A percentile compares a stretch with the other conserved stretches of the same genome.
These are phyloP conservation scores for Fraxinus floribunda DNA, from an alignment of 305 asterid genomes.

Conservation along the genomic window DNA sequence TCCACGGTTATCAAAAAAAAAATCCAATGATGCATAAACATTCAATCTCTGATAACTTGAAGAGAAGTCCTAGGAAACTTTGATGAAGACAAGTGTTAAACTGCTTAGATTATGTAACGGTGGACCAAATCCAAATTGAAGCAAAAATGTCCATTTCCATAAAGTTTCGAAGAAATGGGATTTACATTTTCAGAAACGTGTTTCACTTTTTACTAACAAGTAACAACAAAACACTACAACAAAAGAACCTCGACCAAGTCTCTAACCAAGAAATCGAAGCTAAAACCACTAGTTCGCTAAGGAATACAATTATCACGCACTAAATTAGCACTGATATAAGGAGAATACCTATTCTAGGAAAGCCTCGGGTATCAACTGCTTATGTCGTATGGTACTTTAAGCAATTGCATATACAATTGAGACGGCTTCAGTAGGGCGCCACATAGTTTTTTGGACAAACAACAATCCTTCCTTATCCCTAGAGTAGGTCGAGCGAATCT, in stretches of 20 bases:
- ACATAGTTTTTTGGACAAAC: slow-evolving; percentile 41
- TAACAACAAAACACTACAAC: neutral
- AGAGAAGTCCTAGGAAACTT: neutral
- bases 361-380: neutral
- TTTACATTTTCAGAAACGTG: neutral
- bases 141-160: neutral
- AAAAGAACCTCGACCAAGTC: neutral
- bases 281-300: neutral
- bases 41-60: neutral
- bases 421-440: slow-evolving; percentile 46
- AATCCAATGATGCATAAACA: neutral
- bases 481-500: slow-evolving; percentile 44
- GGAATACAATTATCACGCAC: slow-evolving; percentile 4
- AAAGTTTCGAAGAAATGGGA: neutral
- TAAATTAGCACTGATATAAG: slow-evolving; percentile 7
- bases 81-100: neutral
- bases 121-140: neutral
- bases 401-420: slow-evolving; percentile 37
- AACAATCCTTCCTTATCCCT: slow-evolving; percentile 48
- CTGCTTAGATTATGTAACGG: neutral
- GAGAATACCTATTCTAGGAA: neutral
- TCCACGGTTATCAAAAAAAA: too few species aligned
- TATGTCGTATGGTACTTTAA: neutral
- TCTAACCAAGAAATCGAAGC: neutral
- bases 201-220: neutral